These are phyloP conservation scores for Vickermania spadyakhi DNA, from an alignment of 208 protist genomes.

Conservation along the genomic window DNA sequence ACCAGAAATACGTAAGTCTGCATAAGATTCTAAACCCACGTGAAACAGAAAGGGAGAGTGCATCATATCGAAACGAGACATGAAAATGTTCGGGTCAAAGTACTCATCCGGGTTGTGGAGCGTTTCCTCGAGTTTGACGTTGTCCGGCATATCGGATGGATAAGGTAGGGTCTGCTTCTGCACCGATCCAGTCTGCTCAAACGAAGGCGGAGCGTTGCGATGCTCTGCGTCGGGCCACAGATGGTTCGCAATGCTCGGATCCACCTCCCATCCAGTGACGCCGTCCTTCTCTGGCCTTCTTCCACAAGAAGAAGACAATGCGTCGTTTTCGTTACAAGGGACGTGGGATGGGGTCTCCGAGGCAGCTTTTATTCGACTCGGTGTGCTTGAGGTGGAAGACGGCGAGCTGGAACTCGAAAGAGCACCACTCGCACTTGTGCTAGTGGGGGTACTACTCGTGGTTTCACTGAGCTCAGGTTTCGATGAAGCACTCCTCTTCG, in stretches of 20 bases:
- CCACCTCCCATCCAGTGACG: no score
- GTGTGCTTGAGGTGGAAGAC: no score
- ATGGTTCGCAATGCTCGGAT: neutral
- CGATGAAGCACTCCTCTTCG: no score
- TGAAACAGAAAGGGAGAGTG: neutral
- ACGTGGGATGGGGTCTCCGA: no score
- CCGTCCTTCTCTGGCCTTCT: no score
- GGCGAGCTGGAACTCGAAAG: no score
- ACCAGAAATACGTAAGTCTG: neutral
- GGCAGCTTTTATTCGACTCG: no score
- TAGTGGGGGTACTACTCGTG: no score
- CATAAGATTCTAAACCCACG: neutral
- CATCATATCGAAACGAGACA: neutral
- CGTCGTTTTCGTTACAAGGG: no score
- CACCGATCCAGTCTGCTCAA: neutral
- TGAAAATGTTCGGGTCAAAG: neutral
- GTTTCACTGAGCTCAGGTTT: no score
- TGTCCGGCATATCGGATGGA: neutral
- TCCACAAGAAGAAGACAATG: no score
- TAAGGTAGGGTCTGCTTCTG: neutral
- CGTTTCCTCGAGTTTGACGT: neutral
- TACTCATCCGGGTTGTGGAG: neutral
- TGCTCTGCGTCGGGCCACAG: neutral
- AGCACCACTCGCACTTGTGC: no score
- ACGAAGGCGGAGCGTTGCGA: neutral